phyloP scores from a whole-genome alignment of 1,139 yeast species.

The Kurtzmaniella quercitrusa region DNA sequence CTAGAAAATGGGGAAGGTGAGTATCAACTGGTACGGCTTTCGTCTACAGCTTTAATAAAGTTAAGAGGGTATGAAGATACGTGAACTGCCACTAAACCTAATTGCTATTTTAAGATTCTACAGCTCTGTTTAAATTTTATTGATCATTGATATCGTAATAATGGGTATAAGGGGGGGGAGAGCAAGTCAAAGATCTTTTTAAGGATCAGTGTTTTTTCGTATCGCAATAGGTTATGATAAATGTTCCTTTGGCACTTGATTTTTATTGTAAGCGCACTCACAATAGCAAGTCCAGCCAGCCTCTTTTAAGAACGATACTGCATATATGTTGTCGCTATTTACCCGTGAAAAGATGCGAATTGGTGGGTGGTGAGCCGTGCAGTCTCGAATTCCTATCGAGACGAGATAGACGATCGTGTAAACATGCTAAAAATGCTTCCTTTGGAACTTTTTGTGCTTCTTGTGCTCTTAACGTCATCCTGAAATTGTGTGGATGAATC shows the following conservation, averaged over 20 bases:
- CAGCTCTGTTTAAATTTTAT: background rate
- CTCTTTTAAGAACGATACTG: background rate
- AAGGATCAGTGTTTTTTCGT: background rate
- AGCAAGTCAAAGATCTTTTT: background rate
- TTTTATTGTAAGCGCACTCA: background rate
- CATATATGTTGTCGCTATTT: background rate
- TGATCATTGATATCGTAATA: background rate
- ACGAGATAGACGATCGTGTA: background rate
- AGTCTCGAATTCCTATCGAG: too few relatives aligned
- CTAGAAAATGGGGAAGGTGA: too few relatives aligned
- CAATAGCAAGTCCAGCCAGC: background rate
- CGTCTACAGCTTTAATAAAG: too few relatives aligned
- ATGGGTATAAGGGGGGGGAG: background rate
- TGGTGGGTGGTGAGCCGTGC: too few relatives aligned
- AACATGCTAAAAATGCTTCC: slow-evolving; percentile 1
- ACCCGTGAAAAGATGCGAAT: background rate
- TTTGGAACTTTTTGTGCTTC: slow-evolving; percentile 1
- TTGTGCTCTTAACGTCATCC: background rate
- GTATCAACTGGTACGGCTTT: too few relatives aligned
- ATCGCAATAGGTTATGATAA: background rate
- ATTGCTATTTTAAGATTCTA: background rate
- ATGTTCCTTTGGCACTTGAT: background rate
- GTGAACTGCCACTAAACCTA: too few relatives aligned
- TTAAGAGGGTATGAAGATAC: too few relatives aligned
- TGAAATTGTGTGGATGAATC: too few relatives aligned